Evolutionary conservation across 768 basidiomycete species (phyloP).

Genomic region (Mycena polygramma): DNA sequence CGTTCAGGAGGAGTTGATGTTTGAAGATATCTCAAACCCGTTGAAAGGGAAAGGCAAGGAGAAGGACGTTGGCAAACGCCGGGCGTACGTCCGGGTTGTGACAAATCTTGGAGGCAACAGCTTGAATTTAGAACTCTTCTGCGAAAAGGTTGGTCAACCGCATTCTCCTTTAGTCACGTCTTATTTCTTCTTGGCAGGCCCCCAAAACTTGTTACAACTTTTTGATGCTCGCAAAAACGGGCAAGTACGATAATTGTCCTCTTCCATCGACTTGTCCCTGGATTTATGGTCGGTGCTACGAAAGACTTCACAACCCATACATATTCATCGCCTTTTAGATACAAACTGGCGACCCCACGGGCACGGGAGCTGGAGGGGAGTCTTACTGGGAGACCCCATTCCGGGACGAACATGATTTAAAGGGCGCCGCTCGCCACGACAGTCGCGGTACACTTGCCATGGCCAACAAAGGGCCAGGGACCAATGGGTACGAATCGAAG

Average conservation of each 20-base stretch:
- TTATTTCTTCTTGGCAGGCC: slow-evolving; percentile 63
- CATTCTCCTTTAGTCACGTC: slow-evolving; percentile 1
- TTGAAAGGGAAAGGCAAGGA: slow-evolving; percentile 92
- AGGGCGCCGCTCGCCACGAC: slow-evolving; percentile 91
- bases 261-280: slow-evolving; percentile 94
- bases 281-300: slow-evolving; percentile 84
- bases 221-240: slow-evolving; percentile 89
- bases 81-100: slow-evolving; percentile 96
- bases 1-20: slow-evolving; percentile 93
- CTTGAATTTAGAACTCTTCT: slow-evolving; percentile 86
- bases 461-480: slow-evolving; percentile 94
- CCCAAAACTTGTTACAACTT: slow-evolving; percentile 99
- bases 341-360: slow-evolving; percentile 98
- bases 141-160: slow-evolving; percentile 77
- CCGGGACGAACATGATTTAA: slow-evolving; percentile 92
- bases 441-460: slow-evolving; percentile 88
- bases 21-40: slow-evolving; percentile 88
- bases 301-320: slow-evolving; percentile 7
- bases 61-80: slow-evolving; percentile 90
- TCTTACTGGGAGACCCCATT: slow-evolving; percentile 97
- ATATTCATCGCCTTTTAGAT: slow-evolving; percentile 63
- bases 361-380: slow-evolving; percentile 93
- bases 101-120: slow-evolving; percentile 92
- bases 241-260: slow-evolving; percentile 91
- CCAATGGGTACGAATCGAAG: slow-evolving; percentile 75